These are phyloP conservation scores for Aspergillus panamensis DNA, from an alignment of 495 filamentous ascomycete species.

Conservation along the genomic window DNA sequence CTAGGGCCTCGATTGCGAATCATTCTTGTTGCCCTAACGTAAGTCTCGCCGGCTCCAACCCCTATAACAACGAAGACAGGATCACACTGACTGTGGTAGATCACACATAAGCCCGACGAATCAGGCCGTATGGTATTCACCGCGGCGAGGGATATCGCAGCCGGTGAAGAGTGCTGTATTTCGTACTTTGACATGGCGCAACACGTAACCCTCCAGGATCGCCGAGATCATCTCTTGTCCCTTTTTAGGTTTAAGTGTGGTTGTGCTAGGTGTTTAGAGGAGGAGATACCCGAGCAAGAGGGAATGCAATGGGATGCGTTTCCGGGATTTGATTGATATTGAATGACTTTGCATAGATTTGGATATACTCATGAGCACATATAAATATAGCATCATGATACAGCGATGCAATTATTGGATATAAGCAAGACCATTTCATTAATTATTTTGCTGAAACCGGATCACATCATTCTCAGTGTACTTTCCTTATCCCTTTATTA, in stretches of 20 bases:
- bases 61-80: not conserved
- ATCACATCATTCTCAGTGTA: too few species aligned
- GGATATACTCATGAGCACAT: not conserved
- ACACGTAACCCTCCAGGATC: constrained; percentile 20
- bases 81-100: constrained; percentile 16
- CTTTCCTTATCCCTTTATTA: too few species aligned
- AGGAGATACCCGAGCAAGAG: constrained; percentile 16
- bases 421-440: too few species aligned
- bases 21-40: constrained; percentile 42
- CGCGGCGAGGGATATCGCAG: constrained; percentile 31
- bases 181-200: constrained; percentile 38
- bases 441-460: too few species aligned
- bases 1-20: constrained; percentile 36
- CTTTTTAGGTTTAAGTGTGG: constrained; percentile 35
- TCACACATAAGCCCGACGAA: constrained; percentile 37
- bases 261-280: constrained; percentile 32
- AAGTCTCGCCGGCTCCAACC: constrained; percentile 15
- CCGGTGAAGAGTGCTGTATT: constrained; percentile 42
- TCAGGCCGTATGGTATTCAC: constrained; percentile 39
- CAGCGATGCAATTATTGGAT: not conserved
- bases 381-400: not conserved
- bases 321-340: constrained; percentile 1
- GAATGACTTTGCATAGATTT: not conserved
- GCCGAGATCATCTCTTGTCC: constrained; percentile 30
- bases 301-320: constrained; percentile 18